phyloP scores from a whole-genome alignment of 805 yeast genomes.

The Candida ortonii region DNA sequence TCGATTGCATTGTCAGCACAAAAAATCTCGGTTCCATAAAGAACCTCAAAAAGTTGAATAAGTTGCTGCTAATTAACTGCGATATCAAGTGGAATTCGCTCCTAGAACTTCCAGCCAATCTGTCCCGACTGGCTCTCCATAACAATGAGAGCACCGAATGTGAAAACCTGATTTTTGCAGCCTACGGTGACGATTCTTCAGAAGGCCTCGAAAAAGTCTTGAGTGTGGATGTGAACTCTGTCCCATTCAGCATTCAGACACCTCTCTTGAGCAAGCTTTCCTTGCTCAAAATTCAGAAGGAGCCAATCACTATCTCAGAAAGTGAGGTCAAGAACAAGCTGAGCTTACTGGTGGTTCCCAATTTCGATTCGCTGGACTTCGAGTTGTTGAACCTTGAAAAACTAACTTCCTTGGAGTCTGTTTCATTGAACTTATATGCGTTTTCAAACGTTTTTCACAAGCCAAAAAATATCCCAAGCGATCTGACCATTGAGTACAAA shows the following conservation, averaged over 20 bases:
- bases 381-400: slow-evolving; percentile 6
- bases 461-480: slow-evolving; percentile 14
- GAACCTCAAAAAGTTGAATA: slow-evolving; percentile 4
- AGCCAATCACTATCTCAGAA: slow-evolving; percentile 7
- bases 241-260: slow-evolving; percentile 9
- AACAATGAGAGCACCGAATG: slow-evolving; percentile 16
- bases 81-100: slow-evolving; percentile 17
- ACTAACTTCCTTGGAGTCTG: neutral
- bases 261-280: slow-evolving; percentile 2
- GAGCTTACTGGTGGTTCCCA: slow-evolving; percentile 18
- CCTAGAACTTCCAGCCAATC: slow-evolving; percentile 18
- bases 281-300: slow-evolving; percentile 6
- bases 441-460: slow-evolving; percentile 21
- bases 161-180: slow-evolving; percentile 17
- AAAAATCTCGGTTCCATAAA: slow-evolving; percentile 12
- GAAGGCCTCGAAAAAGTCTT: neutral
- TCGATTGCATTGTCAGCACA: slow-evolving; percentile 18
- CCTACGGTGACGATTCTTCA: neutral
- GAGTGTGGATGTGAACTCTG: slow-evolving; percentile 17
- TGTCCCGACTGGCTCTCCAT: slow-evolving; percentile 18
- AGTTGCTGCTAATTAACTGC: slow-evolving; percentile 21
- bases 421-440: slow-evolving; percentile 11
- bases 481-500: slow-evolving; percentile 6
- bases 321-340: slow-evolving; percentile 3
- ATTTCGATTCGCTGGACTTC: slow-evolving; percentile 14